phyloP scores from a whole-genome alignment of 2,329 filamentous ascomycete species.

The Paecilomyces niveus region DNA sequence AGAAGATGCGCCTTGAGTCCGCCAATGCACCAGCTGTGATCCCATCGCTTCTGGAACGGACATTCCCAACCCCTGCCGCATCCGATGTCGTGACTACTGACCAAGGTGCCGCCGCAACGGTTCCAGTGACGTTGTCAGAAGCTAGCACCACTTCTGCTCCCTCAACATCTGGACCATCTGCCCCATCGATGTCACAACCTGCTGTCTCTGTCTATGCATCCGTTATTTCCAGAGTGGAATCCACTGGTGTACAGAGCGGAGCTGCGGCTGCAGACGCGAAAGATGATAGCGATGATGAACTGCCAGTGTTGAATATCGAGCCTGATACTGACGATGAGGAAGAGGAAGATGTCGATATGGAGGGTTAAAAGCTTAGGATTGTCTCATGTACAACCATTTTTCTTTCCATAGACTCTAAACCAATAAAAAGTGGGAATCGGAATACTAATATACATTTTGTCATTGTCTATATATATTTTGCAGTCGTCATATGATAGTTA shows the following conservation, averaged over 20 bases:
- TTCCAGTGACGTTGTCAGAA: background rate
- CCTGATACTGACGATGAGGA: slow-evolving; percentile 42
- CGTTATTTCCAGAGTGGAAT: slow-evolving; percentile 8
- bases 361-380: slow-evolving; percentile 7
- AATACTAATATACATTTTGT: background rate
- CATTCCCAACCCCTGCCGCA: background rate
- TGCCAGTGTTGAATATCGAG: slow-evolving; percentile 42
- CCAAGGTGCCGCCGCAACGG: background rate
- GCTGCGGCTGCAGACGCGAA: slow-evolving; percentile 9
- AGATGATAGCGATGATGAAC: slow-evolving; percentile 42
- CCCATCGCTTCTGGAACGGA: background rate
- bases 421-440: background rate
- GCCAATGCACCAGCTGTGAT: background rate
- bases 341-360: slow-evolving; percentile 23
- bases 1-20: background rate
- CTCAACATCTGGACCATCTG: background rate
- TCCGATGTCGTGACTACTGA: background rate
- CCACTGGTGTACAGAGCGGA: slow-evolving; percentile 5
- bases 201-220: background rate
- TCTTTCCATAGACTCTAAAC: background rate
- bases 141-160: background rate
- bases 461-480: too few relatives aligned
- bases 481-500: too few relatives aligned
- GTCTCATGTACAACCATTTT: background rate
- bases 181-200: background rate